Evolutionary conservation across 75 land plant species (phyloP).

Genomic region (Picea glauca): DNA sequence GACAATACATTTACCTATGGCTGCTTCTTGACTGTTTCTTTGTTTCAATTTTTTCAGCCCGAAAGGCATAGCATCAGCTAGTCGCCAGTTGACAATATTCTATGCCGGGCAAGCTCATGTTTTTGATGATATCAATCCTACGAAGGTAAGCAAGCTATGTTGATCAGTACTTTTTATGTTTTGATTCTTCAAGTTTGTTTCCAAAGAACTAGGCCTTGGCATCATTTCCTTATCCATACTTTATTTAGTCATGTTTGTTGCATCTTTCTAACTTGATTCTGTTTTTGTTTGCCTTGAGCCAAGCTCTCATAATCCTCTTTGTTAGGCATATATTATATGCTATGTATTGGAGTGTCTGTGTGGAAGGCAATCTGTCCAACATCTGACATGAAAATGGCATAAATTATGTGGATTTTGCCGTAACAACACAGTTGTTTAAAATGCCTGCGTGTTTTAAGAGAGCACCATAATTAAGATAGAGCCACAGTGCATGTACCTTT

Average conservation of each 20-base stretch:
- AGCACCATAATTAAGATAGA: no score
- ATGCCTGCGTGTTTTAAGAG: no score
- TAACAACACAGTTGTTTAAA: no score
- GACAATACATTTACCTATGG: no score
- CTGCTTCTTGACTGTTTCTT: not conserved
- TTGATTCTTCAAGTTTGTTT: not conserved
- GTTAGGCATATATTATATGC: no score
- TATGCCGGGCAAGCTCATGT: constrained; percentile 93
- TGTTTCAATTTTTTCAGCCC: constrained; percentile 27
- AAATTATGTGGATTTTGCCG: no score
- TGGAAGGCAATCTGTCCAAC: no score
- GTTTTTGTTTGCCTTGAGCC: no score
- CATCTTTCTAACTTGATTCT: not conserved
- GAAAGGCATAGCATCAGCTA: constrained; percentile 24
- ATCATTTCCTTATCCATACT: not conserved
- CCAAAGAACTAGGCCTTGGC: not conserved
- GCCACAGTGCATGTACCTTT: no score
- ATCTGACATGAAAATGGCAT: no score
- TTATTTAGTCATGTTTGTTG: not conserved
- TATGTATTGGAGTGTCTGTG: no score
- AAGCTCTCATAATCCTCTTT: no score
- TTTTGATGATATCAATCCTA: constrained; percentile 84
- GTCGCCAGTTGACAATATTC: constrained; percentile 80
- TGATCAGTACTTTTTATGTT: not conserved
- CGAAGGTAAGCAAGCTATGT: constrained; percentile 46